These are phyloP conservation scores for Tuber indicum DNA, from an alignment of 495 filamentous ascomycete genomes.

Conservation along the genomic window DNA sequence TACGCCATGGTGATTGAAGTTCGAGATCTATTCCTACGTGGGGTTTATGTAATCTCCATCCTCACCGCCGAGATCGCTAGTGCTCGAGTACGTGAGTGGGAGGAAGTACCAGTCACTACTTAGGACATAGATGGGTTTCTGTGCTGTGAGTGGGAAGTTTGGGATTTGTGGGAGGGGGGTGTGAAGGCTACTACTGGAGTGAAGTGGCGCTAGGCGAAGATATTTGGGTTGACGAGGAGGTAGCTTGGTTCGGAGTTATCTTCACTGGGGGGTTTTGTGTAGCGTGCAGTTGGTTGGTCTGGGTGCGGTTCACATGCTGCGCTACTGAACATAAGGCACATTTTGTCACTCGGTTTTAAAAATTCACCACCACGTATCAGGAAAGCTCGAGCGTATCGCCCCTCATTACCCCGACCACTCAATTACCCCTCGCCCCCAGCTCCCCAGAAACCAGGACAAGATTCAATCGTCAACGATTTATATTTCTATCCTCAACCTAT, in stretches of 20 bases:
- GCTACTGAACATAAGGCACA: neutral
- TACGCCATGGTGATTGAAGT: constrained; percentile 42
- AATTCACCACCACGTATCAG: neutral
- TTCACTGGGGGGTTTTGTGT: neutral
- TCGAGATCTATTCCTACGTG: neutral
- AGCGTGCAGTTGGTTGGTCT: neutral
- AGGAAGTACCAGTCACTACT: constrained; percentile 31
- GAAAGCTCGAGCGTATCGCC: neutral
- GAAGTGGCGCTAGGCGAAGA: constrained; percentile 14
- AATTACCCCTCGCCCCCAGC: neutral
- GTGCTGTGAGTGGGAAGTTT: constrained; percentile 7
- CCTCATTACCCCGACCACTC: too few relatives aligned
- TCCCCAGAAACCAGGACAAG: neutral
- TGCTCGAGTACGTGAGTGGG: neutral
- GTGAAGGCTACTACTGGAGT: constrained; percentile 4
- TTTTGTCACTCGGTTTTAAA: neutral
- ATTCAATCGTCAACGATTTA: neutral
- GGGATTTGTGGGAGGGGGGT: constrained; percentile 10
- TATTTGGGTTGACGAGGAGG: constrained; percentile 7
- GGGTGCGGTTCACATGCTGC: neutral
- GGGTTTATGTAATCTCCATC: neutral
- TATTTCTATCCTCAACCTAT: neutral
- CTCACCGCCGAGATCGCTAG: neutral
- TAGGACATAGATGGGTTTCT: neutral
- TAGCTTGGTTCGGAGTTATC: neutral